These are phyloP conservation scores for Globisporangium apiculatum DNA, from an alignment of 352 stramenopile species.

Conservation along the genomic window DNA sequence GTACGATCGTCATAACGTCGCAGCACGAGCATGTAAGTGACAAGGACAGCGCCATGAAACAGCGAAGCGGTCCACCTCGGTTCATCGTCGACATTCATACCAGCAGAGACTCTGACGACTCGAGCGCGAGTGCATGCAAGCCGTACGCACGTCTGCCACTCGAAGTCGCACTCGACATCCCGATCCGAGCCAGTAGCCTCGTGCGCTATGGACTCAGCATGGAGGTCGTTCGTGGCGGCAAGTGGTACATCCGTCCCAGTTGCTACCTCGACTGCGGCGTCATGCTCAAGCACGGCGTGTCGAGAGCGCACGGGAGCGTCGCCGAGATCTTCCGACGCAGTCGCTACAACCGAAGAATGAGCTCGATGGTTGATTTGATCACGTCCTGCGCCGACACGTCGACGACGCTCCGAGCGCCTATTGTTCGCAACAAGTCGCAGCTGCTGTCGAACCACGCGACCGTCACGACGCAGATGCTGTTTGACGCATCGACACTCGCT, in stretches of 20 bases:
- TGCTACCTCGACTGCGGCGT: slow-evolving; percentile 29
- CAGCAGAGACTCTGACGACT: background rate
- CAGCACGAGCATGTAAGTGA: too few species aligned
- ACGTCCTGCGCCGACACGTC: too few species aligned
- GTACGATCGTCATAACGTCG: background rate
- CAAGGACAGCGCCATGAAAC: too few species aligned
- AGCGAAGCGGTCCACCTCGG: too few species aligned
- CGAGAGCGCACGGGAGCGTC: slow-evolving; percentile 4
- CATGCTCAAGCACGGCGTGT: slow-evolving; percentile 23
- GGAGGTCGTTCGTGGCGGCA: slow-evolving; percentile 18
- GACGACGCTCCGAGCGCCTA: too few species aligned
- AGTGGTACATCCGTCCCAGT: slow-evolving; percentile 20
- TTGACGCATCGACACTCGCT: background rate
- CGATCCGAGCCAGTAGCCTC: slow-evolving; percentile 19
- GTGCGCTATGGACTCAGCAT: slow-evolving; percentile 20
- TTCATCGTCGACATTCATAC: too few species aligned
- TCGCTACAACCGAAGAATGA: background rate
- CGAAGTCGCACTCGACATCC: slow-evolving; percentile 16
- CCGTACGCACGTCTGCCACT: slow-evolving; percentile 17
- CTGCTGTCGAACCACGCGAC: background rate
- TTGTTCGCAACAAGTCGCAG: too few species aligned
- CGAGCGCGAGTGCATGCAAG: background rate
- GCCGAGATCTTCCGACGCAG: slow-evolving; percentile 7
- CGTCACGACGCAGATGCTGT: background rate
- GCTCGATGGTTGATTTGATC: too few species aligned